Conservation (phyloP, 176 grass and related monocot genomes). For the Pharus latifolius region DNA sequence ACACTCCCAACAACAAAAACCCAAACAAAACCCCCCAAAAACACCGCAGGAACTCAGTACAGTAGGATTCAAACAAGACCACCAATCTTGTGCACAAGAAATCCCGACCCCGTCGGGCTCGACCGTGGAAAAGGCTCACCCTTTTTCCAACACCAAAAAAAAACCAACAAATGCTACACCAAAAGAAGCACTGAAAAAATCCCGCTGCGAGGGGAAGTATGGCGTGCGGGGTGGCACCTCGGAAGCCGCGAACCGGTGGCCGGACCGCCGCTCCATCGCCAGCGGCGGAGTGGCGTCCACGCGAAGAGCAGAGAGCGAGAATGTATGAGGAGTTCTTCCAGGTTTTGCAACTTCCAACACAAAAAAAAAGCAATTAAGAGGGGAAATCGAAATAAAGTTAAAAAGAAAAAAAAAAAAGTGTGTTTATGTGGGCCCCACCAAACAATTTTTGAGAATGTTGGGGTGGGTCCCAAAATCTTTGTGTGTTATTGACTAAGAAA, state of each 20-base stretch:
- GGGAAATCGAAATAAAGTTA: too few relatives aligned
- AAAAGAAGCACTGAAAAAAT: background rate
- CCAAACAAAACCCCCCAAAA: conserved; percentile 1
- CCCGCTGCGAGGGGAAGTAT: background rate
- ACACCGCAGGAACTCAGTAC: background rate
- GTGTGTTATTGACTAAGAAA: too few relatives aligned
- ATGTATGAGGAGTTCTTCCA: too few relatives aligned
- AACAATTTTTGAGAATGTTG: too few relatives aligned
- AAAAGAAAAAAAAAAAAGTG: too few relatives aligned
- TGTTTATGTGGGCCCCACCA: too few relatives aligned
- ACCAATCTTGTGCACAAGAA: background rate
- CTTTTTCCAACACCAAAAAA: background rate
- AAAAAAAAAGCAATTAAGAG: too few relatives aligned
- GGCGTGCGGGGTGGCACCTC: conserved; percentile 23
- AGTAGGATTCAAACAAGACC: background rate
- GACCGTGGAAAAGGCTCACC: background rate
- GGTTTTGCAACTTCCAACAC: too few relatives aligned
- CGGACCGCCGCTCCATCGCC: conserved; percentile 33
- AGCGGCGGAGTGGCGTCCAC: background rate
- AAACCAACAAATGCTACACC: background rate
- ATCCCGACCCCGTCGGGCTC: background rate
- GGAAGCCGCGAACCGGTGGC: conserved; percentile 21
- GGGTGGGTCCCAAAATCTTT: too few relatives aligned
- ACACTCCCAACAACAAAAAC: background rate
- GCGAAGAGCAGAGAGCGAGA: background rate